Base-by-base conservation (phyloP, 23 red algal species). In the Rhodosorus marinus region DNA sequence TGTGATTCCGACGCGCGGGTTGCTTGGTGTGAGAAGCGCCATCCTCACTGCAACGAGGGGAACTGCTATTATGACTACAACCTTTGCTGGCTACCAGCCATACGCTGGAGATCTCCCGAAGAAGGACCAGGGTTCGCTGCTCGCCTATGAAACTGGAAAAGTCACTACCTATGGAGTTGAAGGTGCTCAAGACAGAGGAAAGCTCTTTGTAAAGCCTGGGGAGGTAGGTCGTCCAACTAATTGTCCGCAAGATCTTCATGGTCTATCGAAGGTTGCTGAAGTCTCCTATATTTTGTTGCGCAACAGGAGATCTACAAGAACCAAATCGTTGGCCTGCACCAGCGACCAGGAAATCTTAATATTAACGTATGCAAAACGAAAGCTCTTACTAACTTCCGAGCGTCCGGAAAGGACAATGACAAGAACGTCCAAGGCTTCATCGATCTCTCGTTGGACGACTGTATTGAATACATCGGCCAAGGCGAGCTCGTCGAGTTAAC, bases 1-100 rank as follows among this genome's bases (percentile, higher is more conserved):
- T 38, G 15, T 47, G 0, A 73, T 92, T 33, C 83, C 83, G 14
- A 92, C 83, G 5, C 74, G 83, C 24, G 83, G 83, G n/a, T 55
- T 92, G 35, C 66, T 92, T 0, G 83, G 83, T 20, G 57, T 92
- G 24, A 92, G 81, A 54, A 92, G 81, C 46, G 73, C 83, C 15
- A 55, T 92, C 5, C 15, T 92, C 63, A 92, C 83, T 6, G 67
- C 74, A 33, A 92, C 83, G 2, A 58, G 83, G 38, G 83, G 83
- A 3, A 92, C 72, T 6, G 58, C 58, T 14, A 62, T 92, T 6
- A 65, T 92, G 66, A 79, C 81, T 49, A 73, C 72, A 19, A 52
- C 58, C 40, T 74, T 92, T 49, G 74, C 60, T 17, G 72, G 66
- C 25, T 92, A 80, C 45, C 64, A 64, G 8, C 83, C 83, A 29